Percentiles rank a stretch among this genome's conserved stretches.
Evolutionary conservation across 176 grass and related monocot species (phyloP).

Genomic region (Alopecurus myosuroides): DNA sequence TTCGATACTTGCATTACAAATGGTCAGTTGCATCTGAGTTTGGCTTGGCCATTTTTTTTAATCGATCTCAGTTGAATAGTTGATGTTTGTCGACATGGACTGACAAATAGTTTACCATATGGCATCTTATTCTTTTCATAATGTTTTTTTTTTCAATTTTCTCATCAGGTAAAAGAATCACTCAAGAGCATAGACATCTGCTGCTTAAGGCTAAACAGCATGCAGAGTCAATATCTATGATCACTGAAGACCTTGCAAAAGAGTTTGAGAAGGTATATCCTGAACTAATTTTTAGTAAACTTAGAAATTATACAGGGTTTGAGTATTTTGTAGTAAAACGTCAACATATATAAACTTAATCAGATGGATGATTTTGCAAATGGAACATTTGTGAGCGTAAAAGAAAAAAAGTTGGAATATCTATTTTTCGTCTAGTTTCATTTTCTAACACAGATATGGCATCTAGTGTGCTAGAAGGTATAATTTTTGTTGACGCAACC

Average conservation of each 20-base stretch:
- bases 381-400: neutral
- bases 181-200: slow-evolving; percentile 44
- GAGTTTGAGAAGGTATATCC: slow-evolving; percentile 57
- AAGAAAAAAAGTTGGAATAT: neutral
- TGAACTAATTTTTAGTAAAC: neutral
- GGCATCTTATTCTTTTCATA: neutral
- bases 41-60: neutral
- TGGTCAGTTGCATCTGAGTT: neutral
- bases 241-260: slow-evolving; percentile 56
- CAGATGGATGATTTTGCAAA: neutral
- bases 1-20: neutral
- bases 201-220: slow-evolving; percentile 48
- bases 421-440: neutral
- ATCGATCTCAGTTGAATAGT: neutral
- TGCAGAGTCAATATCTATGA: slow-evolving; percentile 73
- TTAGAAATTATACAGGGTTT: neutral
- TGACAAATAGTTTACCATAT: neutral
- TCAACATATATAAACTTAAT: neutral
- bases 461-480: neutral
- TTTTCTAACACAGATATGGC: slow-evolving; percentile 2
- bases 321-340: neutral
- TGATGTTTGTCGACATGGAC: neutral
- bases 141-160: neutral
- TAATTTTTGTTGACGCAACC: neutral
- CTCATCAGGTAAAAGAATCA: slow-evolving; percentile 57